phyloP scores from a whole-genome alignment of 805 yeast species.

The Naumovozyma baii region DNA sequence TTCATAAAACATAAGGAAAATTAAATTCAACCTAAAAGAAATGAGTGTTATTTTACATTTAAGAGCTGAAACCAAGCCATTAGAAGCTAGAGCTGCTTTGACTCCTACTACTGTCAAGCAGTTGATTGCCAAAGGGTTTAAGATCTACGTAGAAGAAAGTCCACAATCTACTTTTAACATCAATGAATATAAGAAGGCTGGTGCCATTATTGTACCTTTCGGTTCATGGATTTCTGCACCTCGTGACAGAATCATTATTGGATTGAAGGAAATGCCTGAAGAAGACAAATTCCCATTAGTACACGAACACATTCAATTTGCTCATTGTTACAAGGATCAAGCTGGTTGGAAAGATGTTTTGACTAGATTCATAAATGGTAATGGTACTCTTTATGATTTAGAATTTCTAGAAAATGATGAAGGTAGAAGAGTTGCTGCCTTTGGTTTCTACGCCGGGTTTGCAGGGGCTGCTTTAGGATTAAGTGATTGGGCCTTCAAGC shows the following conservation, averaged over 20 bases:
- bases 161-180: conserved; percentile 71
- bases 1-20: too few relatives aligned
- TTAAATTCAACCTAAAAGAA: too few relatives aligned
- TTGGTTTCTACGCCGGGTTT: conserved; percentile 99
- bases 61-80: conserved; percentile 94
- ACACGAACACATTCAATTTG: conserved; percentile 96
- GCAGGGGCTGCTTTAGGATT: conserved; percentile 98
- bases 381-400: conserved; percentile 83
- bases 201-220: conserved; percentile 81
- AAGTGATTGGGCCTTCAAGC: conserved; percentile 90
- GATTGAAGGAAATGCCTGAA: conserved; percentile 93
- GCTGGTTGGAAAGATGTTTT: conserved; percentile 94
- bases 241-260: conserved; percentile 76
- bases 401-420: conserved; percentile 89
- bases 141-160: conserved; percentile 79
- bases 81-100: conserved; percentile 94
- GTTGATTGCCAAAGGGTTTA: conserved; percentile 78
- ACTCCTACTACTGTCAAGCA: conserved; percentile 86
- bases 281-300: conserved; percentile 79
- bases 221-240: conserved; percentile 95
- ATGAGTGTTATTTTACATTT: conserved; percentile 62
- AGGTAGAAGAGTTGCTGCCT: conserved; percentile 98
- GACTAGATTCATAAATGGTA: conserved; percentile 80
- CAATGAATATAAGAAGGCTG: conserved; percentile 68
- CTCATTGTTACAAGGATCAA: conserved; percentile 97